Base-by-base conservation (phyloP, 2,329 filamentous ascomycete genomes). In the Fusarium coffeatum region DNA sequence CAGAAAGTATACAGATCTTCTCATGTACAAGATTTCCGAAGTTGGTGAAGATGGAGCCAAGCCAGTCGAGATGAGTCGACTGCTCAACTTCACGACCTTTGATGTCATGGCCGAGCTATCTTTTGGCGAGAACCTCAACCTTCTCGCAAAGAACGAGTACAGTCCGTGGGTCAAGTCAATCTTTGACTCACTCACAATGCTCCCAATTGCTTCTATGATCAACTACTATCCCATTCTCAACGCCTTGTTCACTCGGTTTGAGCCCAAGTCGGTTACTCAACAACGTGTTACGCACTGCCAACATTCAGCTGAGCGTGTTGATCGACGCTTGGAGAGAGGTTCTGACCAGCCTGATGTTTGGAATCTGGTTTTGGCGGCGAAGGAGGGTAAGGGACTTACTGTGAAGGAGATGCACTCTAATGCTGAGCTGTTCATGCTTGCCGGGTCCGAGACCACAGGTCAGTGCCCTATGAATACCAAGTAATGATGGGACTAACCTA, bases 131-230 rank as follows among this genome's bases (percentile, higher is more conserved):
- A 59, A 68, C 1, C 77, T 78, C 4, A 66, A 68, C 1, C 70
- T 75, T 1, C 68, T 78, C 0, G 66, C 76, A 22, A 27, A 66
- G 8, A 68, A 68, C 1, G 61, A 68, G 4, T 74, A 74, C 41
- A 72, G 76, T 16, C 76, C 75, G 2, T 78, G 74, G 69, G 74
- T 79, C 5, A 49, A 22, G 0, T 46, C 72, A 0, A 62, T 78
- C 8, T 78, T 77, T n/a, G 56, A 62, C 2, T 53, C 46, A 0
- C 50, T 66, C 0, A 62, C 30, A 7, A 62, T 66, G 64, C 1
- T 66, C 1, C 64, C 64, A 0, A 48, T 66, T 12, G 55, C 18
- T 0, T 47, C 55, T 6, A 55, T 66, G 8, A 62, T 66, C 2
- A 56, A 56, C 27, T 66, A 66, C 22, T 66, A 66, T 2, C 62